phyloP scores from a whole-genome alignment of 2,329 filamentous ascomycete species.

The Colletotrichum australisinense region DNA sequence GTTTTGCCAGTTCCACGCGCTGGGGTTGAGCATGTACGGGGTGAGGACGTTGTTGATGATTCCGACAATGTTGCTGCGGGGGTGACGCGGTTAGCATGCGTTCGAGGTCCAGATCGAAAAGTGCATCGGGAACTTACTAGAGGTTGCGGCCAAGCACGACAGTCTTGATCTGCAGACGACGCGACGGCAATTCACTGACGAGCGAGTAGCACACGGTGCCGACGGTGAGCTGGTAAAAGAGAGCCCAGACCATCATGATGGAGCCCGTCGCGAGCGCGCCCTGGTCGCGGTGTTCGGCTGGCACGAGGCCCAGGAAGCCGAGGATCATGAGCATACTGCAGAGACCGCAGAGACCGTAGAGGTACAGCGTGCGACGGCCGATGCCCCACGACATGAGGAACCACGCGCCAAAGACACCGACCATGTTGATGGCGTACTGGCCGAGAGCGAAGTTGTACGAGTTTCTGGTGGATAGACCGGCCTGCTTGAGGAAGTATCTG shows the following conservation, averaged over 20 bases:
- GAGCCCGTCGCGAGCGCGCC: conserved; percentile 82
- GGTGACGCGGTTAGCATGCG: neutral
- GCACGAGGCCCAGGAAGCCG: conserved; percentile 84
- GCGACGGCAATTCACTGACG: conserved; percentile 85
- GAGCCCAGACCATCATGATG: conserved; percentile 86
- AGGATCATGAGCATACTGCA: conserved; percentile 83
- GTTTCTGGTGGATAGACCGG: conserved; percentile 62
- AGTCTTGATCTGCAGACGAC: conserved; percentile 89
- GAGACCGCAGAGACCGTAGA: conserved; percentile 79
- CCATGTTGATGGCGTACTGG: conserved; percentile 79
- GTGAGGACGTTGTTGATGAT: conserved; percentile 87
- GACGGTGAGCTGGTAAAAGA: conserved; percentile 87
- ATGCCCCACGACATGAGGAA: conserved; percentile 80
- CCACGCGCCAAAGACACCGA: conserved; percentile 85
- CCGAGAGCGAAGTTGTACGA: conserved; percentile 73
- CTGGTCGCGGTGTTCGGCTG: conserved; percentile 65
- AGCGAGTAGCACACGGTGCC: conserved; percentile 92
- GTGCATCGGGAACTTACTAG: conserved; percentile 61
- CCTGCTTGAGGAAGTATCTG: conserved; percentile 70
- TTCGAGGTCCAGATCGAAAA: neutral
- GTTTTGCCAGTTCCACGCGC: conserved; percentile 88
- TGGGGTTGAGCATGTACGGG: conserved; percentile 92
- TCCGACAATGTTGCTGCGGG: conserved; percentile 76
- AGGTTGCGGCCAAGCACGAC: conserved; percentile 86
- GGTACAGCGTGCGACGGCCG: conserved; percentile 80